Conservation (phyloP, 2,329 filamentous ascomycete species). For the Chaetomium globosum region DNA sequence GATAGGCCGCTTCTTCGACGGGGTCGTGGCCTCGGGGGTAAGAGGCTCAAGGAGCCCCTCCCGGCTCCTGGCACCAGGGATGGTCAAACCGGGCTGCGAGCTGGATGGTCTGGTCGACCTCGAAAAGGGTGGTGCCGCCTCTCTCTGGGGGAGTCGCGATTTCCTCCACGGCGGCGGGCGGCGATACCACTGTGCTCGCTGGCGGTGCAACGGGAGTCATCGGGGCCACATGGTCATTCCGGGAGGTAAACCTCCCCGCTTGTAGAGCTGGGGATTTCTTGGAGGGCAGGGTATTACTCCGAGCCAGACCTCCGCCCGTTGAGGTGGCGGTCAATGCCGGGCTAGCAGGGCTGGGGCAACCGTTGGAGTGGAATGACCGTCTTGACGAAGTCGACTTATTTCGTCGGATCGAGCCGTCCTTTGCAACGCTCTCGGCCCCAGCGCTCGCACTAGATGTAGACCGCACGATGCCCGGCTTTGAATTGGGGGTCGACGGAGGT, state of each 20-base stretch:
- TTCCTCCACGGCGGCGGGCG: constrained; percentile 44
- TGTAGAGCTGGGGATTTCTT: constrained; percentile 78
- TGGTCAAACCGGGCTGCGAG: constrained; percentile 24
- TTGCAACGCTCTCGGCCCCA: constrained; percentile 81
- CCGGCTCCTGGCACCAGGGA: constrained; percentile 31
- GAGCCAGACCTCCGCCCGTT: constrained; percentile 54
- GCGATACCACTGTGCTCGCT: constrained; percentile 56
- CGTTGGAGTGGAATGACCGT: constrained; percentile 75
- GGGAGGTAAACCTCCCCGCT: constrained; percentile 64
- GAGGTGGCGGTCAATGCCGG: constrained; percentile 59
- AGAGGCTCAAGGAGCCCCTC: constrained; percentile 37
- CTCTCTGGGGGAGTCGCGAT: constrained; percentile 42
- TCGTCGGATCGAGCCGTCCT: constrained; percentile 75
- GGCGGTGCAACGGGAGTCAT: constrained; percentile 44
- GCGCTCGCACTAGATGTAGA: constrained; percentile 88
- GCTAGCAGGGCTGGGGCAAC: constrained; percentile 69
- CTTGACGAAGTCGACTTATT: constrained; percentile 94
- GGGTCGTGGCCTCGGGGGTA: constrained; percentile 48
- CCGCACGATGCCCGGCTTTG: constrained; percentile 65
- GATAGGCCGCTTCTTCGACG: constrained; percentile 65
- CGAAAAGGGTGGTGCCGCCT: constrained; percentile 29
- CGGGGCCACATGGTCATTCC: constrained; percentile 39
- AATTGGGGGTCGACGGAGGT: constrained; percentile 52
- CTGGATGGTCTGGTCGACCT: constrained; percentile 25
- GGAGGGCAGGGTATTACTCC: constrained; percentile 91